These are phyloP conservation scores for Ligustrum vulgare DNA, from an alignment of 257 asterid species.

Conservation along the genomic window DNA sequence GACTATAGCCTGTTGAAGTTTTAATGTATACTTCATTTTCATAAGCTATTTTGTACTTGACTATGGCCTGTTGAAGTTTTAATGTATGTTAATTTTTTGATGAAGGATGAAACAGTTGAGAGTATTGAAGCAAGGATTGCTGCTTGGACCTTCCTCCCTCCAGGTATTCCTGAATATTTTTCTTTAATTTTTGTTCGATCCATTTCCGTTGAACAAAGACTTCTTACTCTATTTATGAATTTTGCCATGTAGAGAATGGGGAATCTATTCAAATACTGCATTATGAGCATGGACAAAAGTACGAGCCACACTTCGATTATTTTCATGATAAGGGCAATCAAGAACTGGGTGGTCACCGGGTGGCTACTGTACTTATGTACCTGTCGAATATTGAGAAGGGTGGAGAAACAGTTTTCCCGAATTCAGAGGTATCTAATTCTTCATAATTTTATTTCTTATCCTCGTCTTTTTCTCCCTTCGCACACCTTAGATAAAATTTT, in stretches of 20 bases:
- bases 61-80: not conserved
- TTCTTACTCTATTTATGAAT: not conserved
- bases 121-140: slow-evolving; percentile 63
- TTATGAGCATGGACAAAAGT: slow-evolving; percentile 61
- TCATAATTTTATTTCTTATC: not conserved
- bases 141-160: slow-evolving; percentile 75
- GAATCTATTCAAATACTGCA: slow-evolving; percentile 63
- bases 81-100: not conserved
- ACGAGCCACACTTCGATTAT: slow-evolving; percentile 67
- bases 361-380: slow-evolving; percentile 80
- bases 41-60: not conserved
- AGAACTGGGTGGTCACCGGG: slow-evolving; percentile 58
- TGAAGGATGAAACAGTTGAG: slow-evolving; percentile 58
- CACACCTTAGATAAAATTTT: too few relatives aligned
- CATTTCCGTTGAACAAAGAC: not conserved
- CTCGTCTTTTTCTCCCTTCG: not conserved
- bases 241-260: slow-evolving; percentile 49
- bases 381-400: slow-evolving; percentile 59
- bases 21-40: not conserved
- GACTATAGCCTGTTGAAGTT: not conserved
- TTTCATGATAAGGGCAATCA: slow-evolving; percentile 46
- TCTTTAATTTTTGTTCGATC: not conserved
- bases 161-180: slow-evolving; percentile 37
- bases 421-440: slow-evolving; percentile 40
- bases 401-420: slow-evolving; percentile 71